These are phyloP conservation scores for Pharus latifolius DNA, from an alignment of 176 grass and related monocot species.

Conservation along the genomic window DNA sequence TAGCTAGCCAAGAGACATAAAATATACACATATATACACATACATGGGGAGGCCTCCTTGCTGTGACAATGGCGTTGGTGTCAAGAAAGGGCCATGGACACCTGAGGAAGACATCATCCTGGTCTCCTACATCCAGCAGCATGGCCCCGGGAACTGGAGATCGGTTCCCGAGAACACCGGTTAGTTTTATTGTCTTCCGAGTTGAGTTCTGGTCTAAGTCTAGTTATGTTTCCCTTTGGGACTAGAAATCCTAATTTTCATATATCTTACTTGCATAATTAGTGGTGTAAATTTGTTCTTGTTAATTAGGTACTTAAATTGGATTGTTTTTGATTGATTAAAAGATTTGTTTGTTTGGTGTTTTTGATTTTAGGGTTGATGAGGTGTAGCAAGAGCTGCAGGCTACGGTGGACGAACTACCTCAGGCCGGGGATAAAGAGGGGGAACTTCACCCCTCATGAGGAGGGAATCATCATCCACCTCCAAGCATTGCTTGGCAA, in stretches of 20 bases:
- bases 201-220: too few relatives aligned
- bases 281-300: background rate
- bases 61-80: constrained; percentile 29
- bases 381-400: constrained; percentile 56
- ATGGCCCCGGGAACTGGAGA: constrained; percentile 46
- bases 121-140: constrained; percentile 59
- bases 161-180: constrained; percentile 46
- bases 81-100: constrained; percentile 55
- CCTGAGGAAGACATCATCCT: constrained; percentile 52
- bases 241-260: too few relatives aligned
- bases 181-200: background rate
- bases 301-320: background rate
- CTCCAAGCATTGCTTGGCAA: constrained; percentile 51
- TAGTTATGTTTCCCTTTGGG: too few relatives aligned
- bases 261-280: too few relatives aligned
- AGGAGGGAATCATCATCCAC: constrained; percentile 59
- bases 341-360: background rate
- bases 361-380: constrained; percentile 28
- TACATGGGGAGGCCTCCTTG: constrained; percentile 47
- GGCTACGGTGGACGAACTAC: constrained; percentile 49
- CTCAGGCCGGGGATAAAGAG: constrained; percentile 36
- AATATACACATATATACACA: too few relatives aligned
- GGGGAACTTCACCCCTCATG: constrained; percentile 43
- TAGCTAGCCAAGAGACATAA: background rate
- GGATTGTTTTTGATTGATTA: background rate